Evolutionary conservation across 2,329 filamentous ascomycete species (phyloP).

Genomic region (Escovopsis sp.): DNA sequence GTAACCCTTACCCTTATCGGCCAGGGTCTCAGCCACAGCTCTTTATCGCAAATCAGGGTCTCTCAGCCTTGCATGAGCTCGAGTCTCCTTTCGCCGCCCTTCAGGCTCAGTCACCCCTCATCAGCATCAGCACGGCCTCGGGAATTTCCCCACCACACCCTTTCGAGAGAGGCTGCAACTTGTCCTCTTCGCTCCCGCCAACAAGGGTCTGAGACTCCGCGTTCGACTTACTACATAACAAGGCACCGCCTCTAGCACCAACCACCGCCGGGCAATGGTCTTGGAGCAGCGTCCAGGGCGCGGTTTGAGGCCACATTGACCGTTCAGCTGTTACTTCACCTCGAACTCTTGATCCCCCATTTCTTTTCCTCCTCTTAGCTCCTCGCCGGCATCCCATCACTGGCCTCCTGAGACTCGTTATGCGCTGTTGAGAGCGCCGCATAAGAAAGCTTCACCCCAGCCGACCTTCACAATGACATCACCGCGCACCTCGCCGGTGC

Average conservation of each 20-base stretch:
- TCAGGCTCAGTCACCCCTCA: no score
- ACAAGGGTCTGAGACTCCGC: no score
- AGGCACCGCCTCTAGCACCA: neutral
- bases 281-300: constrained; percentile 3
- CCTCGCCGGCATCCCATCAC: neutral
- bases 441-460: constrained; percentile 4
- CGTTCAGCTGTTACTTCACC: constrained; percentile 9
- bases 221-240: no score
- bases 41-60: no score
- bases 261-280: constrained; percentile 1
- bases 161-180: constrained; percentile 12
- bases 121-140: no score
- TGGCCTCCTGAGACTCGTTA: constrained; percentile 1
- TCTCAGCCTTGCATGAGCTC: no score
- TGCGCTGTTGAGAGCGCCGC: constrained; percentile 7
- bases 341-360: neutral
- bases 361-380: neutral
- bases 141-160: neutral
- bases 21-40: no score
- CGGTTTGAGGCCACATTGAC: constrained; percentile 23
- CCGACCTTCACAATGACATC: constrained; percentile 20
- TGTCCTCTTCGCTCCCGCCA: constrained; percentile 19
- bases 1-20: no score
- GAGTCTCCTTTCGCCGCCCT: no score
- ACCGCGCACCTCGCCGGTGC: constrained; percentile 20